A percentile compares a stretch with the other conserved stretches of the same genome.
Conservation (phyloP, 352 stramenopile species). For the Blastocystis sp. region DNA sequence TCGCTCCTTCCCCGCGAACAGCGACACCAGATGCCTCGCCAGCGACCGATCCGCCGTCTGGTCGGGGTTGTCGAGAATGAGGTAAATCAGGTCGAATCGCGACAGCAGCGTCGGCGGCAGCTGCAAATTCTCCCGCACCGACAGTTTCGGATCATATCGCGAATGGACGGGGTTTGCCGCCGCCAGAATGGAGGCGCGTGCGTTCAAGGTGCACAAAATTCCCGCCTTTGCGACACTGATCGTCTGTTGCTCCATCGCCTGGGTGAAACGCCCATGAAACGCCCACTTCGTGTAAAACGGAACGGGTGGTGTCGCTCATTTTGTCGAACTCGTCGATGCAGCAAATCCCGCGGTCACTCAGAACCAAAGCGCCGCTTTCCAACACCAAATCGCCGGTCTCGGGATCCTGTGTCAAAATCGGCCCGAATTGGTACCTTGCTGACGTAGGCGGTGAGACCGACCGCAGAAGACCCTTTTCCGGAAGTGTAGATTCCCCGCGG, state of each 20-base stretch:
- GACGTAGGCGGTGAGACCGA: constrained; percentile 89
- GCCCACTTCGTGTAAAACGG: constrained; percentile 94
- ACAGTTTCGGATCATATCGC: constrained; percentile 91
- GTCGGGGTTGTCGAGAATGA: constrained; percentile 91
- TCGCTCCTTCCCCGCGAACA: constrained; percentile 77
- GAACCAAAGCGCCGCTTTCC: constrained; percentile 81
- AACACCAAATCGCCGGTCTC: constrained; percentile 92
- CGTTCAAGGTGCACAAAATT: constrained; percentile 94
- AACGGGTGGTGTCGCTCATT: constrained; percentile 90
- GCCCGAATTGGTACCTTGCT: constrained; percentile 54
- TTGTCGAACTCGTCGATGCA: constrained; percentile 99
- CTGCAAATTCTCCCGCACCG: constrained; percentile 94
- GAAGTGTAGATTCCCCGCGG: constrained; percentile 95
- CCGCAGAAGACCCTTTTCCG: constrained; percentile 88
- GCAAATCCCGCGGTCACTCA: constrained; percentile 91
- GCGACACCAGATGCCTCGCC: constrained; percentile 86
- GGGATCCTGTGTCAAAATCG: constrained; percentile 68
- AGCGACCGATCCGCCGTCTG: constrained; percentile 82
- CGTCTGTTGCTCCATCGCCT: constrained; percentile 97
- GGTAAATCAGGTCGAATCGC: constrained; percentile 97
- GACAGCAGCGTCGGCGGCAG: constrained; percentile 89
- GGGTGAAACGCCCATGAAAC: no score
- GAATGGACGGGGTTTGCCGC: constrained; percentile 94
- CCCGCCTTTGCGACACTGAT: constrained; percentile 92
- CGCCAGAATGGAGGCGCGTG: constrained; percentile 90